Base-by-base conservation (phyloP, 2,329 filamentous ascomycete species). In the Chaetomium olivaceum region DNA sequence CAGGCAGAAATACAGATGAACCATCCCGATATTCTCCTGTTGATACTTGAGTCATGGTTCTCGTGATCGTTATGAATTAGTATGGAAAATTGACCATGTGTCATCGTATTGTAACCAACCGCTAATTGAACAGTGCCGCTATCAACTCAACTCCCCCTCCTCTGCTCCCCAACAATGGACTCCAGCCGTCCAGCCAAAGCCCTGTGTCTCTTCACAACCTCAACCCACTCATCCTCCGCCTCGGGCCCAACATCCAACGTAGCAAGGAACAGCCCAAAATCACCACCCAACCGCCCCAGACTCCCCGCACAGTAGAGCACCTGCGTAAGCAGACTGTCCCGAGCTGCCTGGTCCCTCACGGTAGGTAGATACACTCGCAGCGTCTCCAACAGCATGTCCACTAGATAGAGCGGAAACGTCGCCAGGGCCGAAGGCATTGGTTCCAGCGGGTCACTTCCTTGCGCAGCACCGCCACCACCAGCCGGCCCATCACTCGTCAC, bases 261-360 rank as follows among this genome's bases (percentile, higher is more conserved):
- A 39, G 93, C 92, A 65, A 98, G 83, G 70, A 97, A 86, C 80
- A 97, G 86, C 63, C 93, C 90, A 77, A 99, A 99, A 76, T 99
- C 95, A 1, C 92, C 93, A 2, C 95, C 95, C 0, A 98, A 80
- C 56, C 95, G 85, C 0, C 94, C 94, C 58, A 99, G 80, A 78
- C 93, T 97, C 55, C 92, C 91, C 0, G 94, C 93, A 72, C 93
- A 96, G 77, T 97, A 98, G 9, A 98, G 80, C 0, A 97, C 91
- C 76, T 98, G 94, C 0, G 93, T 98, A 46, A 97, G 80, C 62
- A 98, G 83, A 74, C 92, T 96, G 75, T 98, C 94, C 36, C 93
- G 83, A 0, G 91, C 89, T 27, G 89, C 86, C 68, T 89, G 89
- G 73, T 97, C 93, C 70, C 85, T 87, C 3, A 98, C 87, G 58